Percentiles rank a stretch among this genome's conserved stretches.
These are phyloP conservation scores for Aspergillus sp. DNA, from an alignment of 2,329 filamentous ascomycete species.

Conservation along the genomic window DNA sequence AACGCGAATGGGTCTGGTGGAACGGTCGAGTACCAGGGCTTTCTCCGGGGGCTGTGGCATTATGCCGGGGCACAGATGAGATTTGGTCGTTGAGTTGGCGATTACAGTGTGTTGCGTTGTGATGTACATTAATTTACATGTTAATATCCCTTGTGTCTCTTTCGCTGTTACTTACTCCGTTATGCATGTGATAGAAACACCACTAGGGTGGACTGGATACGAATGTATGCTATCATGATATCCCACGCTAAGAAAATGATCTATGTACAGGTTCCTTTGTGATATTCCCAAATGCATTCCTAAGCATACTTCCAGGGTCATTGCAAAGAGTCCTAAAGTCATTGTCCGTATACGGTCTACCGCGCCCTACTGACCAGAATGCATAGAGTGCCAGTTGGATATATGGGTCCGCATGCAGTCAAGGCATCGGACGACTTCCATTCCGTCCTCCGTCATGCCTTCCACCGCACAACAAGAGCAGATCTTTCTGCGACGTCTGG, in stretches of 20 bases:
- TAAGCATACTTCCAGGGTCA: too few species aligned
- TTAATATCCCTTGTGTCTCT: not conserved
- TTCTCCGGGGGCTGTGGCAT: constrained; percentile 77
- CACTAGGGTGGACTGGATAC: too few species aligned
- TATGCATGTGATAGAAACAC: too few species aligned
- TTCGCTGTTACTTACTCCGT: too few species aligned
- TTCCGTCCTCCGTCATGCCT: constrained; percentile 33
- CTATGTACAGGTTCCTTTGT: too few species aligned
- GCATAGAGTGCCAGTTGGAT: constrained; percentile 12
- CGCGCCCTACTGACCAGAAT: not conserved
- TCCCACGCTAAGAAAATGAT: too few species aligned
- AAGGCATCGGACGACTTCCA: constrained; percentile 37
- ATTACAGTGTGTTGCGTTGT: not conserved
- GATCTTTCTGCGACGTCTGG: constrained; percentile 28
- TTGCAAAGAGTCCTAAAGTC: not conserved
- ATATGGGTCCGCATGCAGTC: constrained; percentile 30
- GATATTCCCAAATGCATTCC: too few species aligned
- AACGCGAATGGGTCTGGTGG: constrained; percentile 36
- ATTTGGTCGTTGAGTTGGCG: constrained; percentile 58
- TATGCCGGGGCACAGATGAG: constrained; percentile 88
- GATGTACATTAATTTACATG: not conserved
- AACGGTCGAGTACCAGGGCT: constrained; percentile 86
- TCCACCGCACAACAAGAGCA: constrained; percentile 42
- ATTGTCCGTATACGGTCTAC: not conserved
- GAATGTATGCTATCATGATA: too few species aligned